These are phyloP conservation scores for Bertia moriformis DNA, from an alignment of 2,329 filamentous ascomycete species.

Conservation along the genomic window DNA sequence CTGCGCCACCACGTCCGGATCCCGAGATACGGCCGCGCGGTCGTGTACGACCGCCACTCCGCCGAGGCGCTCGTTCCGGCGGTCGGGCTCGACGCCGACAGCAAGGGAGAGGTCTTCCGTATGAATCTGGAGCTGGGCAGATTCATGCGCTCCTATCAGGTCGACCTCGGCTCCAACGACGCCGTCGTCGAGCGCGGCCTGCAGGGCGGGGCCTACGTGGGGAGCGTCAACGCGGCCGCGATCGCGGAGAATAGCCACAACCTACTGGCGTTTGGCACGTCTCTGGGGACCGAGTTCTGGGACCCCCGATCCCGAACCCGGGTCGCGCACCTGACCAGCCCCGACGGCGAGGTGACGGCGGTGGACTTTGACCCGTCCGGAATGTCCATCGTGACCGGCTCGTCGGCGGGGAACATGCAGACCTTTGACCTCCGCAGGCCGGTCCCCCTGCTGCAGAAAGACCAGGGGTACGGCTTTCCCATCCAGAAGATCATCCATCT, in stretches of 20 bases:
- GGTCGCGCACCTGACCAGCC: conserved; percentile 59
- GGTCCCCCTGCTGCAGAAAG: conserved; percentile 72
- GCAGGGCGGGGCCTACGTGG: conserved; percentile 74
- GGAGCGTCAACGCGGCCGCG: conserved; percentile 74
- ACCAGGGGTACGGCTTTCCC: conserved; percentile 87
- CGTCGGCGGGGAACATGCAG: conserved; percentile 75
- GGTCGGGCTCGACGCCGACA: conserved; percentile 74
- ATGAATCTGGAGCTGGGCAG: conserved; percentile 82
- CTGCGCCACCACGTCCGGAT: conserved; percentile 81
- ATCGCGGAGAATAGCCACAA: conserved; percentile 83
- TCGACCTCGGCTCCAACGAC: conserved; percentile 80
- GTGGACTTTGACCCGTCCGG: conserved; percentile 76
- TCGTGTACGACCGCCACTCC: conserved; percentile 68
- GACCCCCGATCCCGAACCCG: conserved; percentile 73
- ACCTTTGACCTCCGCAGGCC: conserved; percentile 87
- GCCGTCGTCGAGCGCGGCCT: conserved; percentile 36
- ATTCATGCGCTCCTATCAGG: conserved; percentile 86
- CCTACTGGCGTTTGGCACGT: conserved; percentile 82
- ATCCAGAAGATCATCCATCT: conserved; percentile 71
- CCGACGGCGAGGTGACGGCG: conserved; percentile 66
- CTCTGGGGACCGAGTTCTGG: conserved; percentile 93
- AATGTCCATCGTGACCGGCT: conserved; percentile 71
- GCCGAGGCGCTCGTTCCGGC: conserved; percentile 78
- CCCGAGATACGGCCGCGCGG: conserved; percentile 79
- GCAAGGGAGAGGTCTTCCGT: conserved; percentile 80